Conservation (phyloP, 306 rosid species). For the Quercus ilex region DNA sequence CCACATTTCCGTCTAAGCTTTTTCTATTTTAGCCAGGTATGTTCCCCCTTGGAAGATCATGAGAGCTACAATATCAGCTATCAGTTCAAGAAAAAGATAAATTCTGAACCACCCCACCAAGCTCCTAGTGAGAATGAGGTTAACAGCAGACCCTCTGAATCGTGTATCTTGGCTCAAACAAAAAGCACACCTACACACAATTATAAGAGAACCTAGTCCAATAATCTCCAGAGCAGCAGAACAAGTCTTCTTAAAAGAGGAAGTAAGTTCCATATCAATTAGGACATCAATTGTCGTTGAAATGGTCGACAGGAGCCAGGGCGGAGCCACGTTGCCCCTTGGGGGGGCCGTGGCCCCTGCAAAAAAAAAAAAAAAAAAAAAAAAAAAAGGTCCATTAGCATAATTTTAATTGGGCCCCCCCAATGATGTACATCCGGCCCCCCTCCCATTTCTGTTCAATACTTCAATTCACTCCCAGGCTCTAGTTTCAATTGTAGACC, state of each 20-base stretch:
- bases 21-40: conserved; percentile 8
- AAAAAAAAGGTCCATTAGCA: too few relatives aligned
- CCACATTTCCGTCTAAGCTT: background rate
- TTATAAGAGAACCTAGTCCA: conserved; percentile 6
- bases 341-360: too few relatives aligned
- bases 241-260: conserved; percentile 6
- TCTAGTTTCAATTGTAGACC: too few relatives aligned
- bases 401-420: too few relatives aligned
- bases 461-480: too few relatives aligned
- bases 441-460: too few relatives aligned
- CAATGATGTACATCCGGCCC: too few relatives aligned
- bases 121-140: background rate
- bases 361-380: too few relatives aligned
- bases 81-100: background rate
- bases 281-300: background rate
- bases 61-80: background rate
- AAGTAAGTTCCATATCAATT: conserved; percentile 23
- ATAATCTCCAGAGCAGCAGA: background rate
- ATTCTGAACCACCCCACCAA: background rate
- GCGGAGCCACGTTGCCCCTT: too few relatives aligned
- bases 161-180: background rate
- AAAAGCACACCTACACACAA: background rate
- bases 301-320: conserved; percentile 1
- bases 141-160: background rate
- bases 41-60: conserved; percentile 5